Evolutionary conservation across 1,139 yeast species (phyloP), one percentile per base, ranked within the genome.

Genomic region (Sugiyamaella sp.): DNA sequence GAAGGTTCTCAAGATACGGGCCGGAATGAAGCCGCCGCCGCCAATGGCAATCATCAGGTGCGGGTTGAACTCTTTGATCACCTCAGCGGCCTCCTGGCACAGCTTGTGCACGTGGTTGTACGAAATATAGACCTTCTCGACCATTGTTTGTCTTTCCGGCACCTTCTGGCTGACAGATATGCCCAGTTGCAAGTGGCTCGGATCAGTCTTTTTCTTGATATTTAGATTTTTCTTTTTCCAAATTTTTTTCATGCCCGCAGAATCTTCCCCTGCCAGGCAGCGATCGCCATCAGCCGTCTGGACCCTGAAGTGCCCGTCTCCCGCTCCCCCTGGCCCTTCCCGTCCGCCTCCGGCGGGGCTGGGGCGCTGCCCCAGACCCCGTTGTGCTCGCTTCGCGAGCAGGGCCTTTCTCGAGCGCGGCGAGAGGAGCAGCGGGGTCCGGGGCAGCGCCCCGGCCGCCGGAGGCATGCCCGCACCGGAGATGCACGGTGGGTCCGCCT

Each of bases 11-110:
- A 91, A 80, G 74, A 91, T 91, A 70, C 98, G 82, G 25, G 98
- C 97, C 16, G 98, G 98, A 58, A 91, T 91, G 72, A 91, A 87
- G 4, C 98, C 98, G 65, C 98, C 96, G 59, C 96, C 96, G 66
- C 80, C 81, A 66, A 91, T 89, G 64, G 97, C 97, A 58, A 91
- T 85, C 73, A 91, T 89, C 61, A 89, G 78, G 71, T 88, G 93
- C 25, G 97, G 97, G 66, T 85, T 81, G 71, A 81, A 84, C 46
- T 76, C 78, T 70, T 86, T 80, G 66, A 90, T 82, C 60, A 79
- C 78, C 57, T 77, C 82, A 19, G 97, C 96, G 24, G 86, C 79
- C 68, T 85, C 85, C 74, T 90, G 96, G 72, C 97, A 91, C 62
- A 90, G 80, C 75, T 91, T 95, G 76, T 91, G 98, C 54, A 91